These are phyloP conservation scores for Alopecurus myosuroides DNA, from an alignment of 176 grass and related monocot species.

Conservation along the genomic window DNA sequence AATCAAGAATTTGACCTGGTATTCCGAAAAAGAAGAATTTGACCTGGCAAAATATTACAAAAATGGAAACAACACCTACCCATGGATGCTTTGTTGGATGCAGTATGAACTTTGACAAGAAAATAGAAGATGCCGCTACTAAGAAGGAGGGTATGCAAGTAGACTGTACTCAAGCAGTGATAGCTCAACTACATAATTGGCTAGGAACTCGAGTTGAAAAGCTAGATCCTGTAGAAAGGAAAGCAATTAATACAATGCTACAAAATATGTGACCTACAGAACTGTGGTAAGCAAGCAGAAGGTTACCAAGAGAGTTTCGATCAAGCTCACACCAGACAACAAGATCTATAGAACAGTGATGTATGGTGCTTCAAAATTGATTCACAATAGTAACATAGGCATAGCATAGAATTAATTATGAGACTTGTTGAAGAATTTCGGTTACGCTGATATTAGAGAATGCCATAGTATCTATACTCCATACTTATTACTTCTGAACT, in stretches of 20 bases:
- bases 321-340: background rate
- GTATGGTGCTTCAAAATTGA: background rate
- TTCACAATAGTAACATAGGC: background rate
- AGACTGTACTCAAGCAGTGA: constrained; percentile 88
- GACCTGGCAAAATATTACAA: background rate
- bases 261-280: background rate
- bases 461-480: background rate
- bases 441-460: background rate
- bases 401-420: background rate
- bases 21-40: no score
- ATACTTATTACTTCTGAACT: background rate
- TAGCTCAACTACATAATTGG: constrained; percentile 76
- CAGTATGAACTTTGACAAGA: constrained; percentile 85
- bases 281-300: no score
- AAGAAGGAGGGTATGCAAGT: constrained; percentile 73
- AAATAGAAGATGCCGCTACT: constrained; percentile 76
- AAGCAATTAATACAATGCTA: constrained; percentile 11
- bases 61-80: constrained; percentile 29
- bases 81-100: constrained; percentile 82
- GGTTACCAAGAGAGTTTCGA: no score
- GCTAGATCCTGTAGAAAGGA: constrained; percentile 46
- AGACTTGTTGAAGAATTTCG: background rate
- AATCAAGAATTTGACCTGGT: background rate
- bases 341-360: background rate
- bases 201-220: constrained; percentile 87